Base-by-base conservation (phyloP, 176 grass and related monocot species). In the Oryza rufipogon region DNA sequence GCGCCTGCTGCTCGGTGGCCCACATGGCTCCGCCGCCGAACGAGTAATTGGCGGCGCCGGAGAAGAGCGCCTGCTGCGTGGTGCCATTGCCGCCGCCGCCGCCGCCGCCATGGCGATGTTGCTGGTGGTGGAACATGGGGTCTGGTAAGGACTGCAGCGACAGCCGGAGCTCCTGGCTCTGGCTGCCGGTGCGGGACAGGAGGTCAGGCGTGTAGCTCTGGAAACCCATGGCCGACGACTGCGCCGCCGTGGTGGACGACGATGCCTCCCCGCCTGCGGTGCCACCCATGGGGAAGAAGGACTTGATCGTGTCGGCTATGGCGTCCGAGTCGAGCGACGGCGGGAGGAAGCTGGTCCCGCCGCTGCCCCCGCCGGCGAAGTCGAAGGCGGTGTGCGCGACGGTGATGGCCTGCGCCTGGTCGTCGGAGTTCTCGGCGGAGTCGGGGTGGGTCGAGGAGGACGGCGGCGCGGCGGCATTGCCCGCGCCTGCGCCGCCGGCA, bases 301-400 rank as follows among this genome's bases (percentile, higher is more conserved):
- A 99, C 83, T 96, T 96, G 91, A 99, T 99, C 52, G 97, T 99
- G 88, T 99, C 97, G 0, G 93, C 93, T 64, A 99, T 96, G 68
- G 91, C 85, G 69, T 99, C 93, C 16, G 97, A 92, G 85, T 99
- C 93, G 69, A 99, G 79, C 46, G 97, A 94, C 49, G 91, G 71
- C 51, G 93, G 93, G 12, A 97, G 88, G 81, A 96, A 99, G 70
- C 88, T 89, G 17, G 70, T 28, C 17, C 83, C 77, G 33, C 49
- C 28, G 42, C 51, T 71, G 5, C 54, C 80, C 22, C 47, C 58
- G 6, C 52, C 60, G 1, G 83, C 56, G 68, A 90, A 90, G 68
- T 92, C 89, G 81, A 88, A 95, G 0, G 85, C 45, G 8, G 88
- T 20, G 11, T 94, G 89, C 25, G 84, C 84, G 25, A 89, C 85